Percentiles rank a stretch among this genome's conserved stretches.
These are phyloP conservation scores for Pelargonium exstipulatum DNA, from an alignment of 441 rosid genomes.

Conservation along the genomic window DNA sequence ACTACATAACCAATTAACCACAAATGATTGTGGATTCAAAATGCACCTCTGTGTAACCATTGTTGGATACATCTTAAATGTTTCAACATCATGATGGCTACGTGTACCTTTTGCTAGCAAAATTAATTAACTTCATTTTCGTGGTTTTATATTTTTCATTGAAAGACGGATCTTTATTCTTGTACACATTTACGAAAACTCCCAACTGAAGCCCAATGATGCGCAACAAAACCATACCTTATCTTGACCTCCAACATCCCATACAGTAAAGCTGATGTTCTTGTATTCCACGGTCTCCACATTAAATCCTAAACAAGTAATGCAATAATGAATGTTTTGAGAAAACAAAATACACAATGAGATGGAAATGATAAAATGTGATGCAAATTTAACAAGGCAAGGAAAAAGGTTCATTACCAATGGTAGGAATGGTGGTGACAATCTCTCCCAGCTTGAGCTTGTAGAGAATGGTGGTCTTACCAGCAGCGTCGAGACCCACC, in stretches of 20 bases:
- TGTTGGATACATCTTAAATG: not conserved
- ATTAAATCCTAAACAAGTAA: conserved; percentile 46
- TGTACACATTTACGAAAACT: conserved; percentile 1
- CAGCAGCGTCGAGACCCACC: conserved; percentile 63
- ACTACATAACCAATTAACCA: no score
- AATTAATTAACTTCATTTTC: no score
- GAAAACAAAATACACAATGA: not conserved
- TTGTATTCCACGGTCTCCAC: conserved; percentile 84
- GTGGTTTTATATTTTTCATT: no score
- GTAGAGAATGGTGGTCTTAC: conserved; percentile 62
- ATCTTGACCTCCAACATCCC: conserved; percentile 88
- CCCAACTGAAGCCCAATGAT: not conserved
- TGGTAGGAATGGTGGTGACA: conserved; percentile 60
- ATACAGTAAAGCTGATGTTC: conserved; percentile 82
- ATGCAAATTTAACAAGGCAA: not conserved
- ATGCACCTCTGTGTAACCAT: not conserved
- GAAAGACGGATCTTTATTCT: no score
- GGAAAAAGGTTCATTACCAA: conserved; percentile 31
- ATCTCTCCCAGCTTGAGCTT: conserved; percentile 68
- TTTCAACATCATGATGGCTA: not conserved
- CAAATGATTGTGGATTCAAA: no score
- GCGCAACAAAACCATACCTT: conserved; percentile 35
- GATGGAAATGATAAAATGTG: not conserved
- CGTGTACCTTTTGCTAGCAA: no score
- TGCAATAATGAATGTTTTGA: not conserved